Evolutionary conservation across 495 filamentous ascomycete genomes (phyloP), one percentile per base, ranked within the genome.

Genomic region (Aspergillus leporis): DNA sequence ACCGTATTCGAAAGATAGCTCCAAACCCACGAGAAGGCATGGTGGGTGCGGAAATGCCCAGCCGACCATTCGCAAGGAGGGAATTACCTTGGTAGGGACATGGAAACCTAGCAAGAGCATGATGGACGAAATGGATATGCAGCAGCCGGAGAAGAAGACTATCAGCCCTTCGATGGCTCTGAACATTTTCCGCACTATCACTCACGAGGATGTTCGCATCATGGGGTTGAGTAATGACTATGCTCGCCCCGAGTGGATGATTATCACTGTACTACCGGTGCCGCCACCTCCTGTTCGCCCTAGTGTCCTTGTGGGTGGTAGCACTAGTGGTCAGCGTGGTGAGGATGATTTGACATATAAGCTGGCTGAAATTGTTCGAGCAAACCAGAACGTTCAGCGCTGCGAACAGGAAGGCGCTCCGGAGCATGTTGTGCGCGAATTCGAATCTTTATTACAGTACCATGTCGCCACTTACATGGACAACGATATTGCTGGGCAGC

Each of bases 271-370:
- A 46, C 81, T 98, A 18, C 92, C 95, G 6, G 94, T 99, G 4
- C 94, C 94, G 0, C 94, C 94, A 3, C 94, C 94, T 14, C 92
- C 94, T 2, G 94, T 99, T 41, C 89, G 94, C 28, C 94, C 94
- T 0, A 96, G 92, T 78, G 95, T 99, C 63, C 90, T 90, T 9
- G 90, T 96, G 74, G 91, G 97, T 75, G 93, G 93, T 56, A 92
- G 90, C 48, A 85, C 83, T 38, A 88, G 90, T 63, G 94, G 93
- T 58, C 82, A 91, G 74, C 88, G 94, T 48, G 93, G 93, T 67
- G 94, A 99, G 72, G 94, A 99, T 70, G 94, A 99, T 81, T 80
- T 99, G 81, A 99, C 94, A 0, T 98, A 96, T 80, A 99, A 99
- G 74, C 79, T 99, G 47, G 92, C 92, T 61, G 94, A 99, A 75